Evolutionary conservation across 2,329 filamentous ascomycete genomes (phyloP), one percentile per base, ranked within the genome.

Genomic region (Xylariaceae sp.): DNA sequence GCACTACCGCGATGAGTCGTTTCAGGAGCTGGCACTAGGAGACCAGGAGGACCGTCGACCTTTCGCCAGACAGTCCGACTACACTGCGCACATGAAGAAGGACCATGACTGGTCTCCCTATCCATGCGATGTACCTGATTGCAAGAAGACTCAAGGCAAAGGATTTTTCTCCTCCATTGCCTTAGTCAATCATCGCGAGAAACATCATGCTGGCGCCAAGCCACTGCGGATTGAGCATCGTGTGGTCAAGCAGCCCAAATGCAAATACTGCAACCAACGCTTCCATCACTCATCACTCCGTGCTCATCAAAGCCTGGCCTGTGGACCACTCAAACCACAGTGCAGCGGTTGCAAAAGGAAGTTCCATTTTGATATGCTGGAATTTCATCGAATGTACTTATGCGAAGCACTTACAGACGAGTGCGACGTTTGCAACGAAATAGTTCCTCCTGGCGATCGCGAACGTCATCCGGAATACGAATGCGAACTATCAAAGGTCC

Each of bases 61-160:
- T 3, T 49, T 49, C 29, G n/a, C 37, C 22, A 44, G 33, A 16
- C 44, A 41, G 19, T 42, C 44, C 3, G 37, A 49, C 22, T 49
- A 49, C 28, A 47, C 34, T 4, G 8, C 3, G 2, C 47, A 49
- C 15, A 43, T 47, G 44, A 49, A 38, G 34, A 28, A 34, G 12
- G 47, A 49, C 9, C 44, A 49, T 17, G 34, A 43, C 37, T 49
- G 47, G 47, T 49, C 44, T 19, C 44, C 44, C 2, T 22, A 40
- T 31, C 42, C 41, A 19, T 49, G 47, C 32, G 31, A 41, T 4
- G 26, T 43, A 6, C 15, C 15, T 3, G 42, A 42, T 17, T 49
- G 47, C 37, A 30, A 26, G 12, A 47, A 42, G 22, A 7, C 17
- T 4, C 15, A 17, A 12, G 30, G 37, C 12, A 45, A 47, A 13